Percentiles rank a stretch among this genome's conserved stretches.
Evolutionary conservation across 768 basidiomycete species (phyloP).

Genomic region (Hirschioporus abietinus): DNA sequence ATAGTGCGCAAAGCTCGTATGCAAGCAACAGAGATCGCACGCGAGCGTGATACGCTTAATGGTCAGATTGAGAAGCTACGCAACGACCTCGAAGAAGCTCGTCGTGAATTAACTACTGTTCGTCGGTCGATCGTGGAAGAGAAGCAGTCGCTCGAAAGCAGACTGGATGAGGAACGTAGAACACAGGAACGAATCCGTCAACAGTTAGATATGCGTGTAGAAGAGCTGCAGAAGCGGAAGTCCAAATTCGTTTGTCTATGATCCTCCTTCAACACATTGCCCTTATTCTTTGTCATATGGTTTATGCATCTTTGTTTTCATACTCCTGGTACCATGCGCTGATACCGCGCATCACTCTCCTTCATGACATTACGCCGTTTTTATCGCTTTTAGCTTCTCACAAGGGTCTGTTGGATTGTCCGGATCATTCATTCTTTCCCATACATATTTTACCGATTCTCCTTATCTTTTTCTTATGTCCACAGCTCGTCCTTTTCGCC

Average conservation of each 20-base stretch:
- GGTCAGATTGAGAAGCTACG: conserved; percentile 62
- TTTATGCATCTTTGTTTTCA: conserved; percentile 6
- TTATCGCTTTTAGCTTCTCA: conserved; percentile 6
- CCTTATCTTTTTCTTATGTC: conserved; percentile 2
- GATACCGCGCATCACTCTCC: conserved; percentile 24
- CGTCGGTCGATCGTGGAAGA: conserved; percentile 81
- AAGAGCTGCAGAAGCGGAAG: conserved; percentile 77
- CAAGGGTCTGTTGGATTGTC: not conserved
- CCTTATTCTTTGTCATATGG: conserved; percentile 4
- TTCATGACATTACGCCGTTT: conserved; percentile 19
- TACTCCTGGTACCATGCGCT: conserved; percentile 13
- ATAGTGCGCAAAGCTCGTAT: conserved; percentile 89
- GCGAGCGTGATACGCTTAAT: conserved; percentile 76
- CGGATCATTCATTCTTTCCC: conserved; percentile 7
- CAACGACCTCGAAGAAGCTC: conserved; percentile 68
- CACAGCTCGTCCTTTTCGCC: conserved; percentile 8
- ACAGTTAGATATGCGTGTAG: conserved; percentile 84
- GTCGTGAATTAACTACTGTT: conserved; percentile 72
- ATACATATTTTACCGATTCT: conserved; percentile 5
- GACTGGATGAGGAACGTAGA: conserved; percentile 79
- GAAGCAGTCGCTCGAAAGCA: conserved; percentile 79
- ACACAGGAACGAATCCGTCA: conserved; percentile 86
- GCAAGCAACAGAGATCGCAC: conserved; percentile 85
- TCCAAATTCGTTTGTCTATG: conserved; percentile 90
- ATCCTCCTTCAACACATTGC: conserved; percentile 17